Conservation (phyloP, 1,284 basidiomycete species). For the Ganoderma leucocontextum region DNA sequence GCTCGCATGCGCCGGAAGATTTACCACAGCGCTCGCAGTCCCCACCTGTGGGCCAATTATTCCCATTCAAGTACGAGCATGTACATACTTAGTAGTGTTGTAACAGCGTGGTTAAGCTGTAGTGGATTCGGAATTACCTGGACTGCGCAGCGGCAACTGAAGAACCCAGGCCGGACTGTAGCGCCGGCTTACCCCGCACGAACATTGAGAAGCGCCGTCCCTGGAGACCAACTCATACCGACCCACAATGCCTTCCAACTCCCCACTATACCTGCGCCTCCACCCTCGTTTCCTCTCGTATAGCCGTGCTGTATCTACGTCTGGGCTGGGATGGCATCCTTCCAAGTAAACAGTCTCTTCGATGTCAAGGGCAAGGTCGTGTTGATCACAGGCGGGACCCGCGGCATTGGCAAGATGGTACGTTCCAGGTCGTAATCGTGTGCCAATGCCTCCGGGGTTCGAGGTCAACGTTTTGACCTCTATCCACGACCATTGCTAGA, state of each 20-base stretch:
- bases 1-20: no score
- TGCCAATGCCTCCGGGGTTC: neutral
- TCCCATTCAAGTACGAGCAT: no score
- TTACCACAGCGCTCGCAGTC: no score
- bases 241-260: neutral
- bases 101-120: no score
- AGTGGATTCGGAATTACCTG: no score
- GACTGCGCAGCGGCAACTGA: neutral
- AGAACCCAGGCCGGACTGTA: neutral
- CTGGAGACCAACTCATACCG: neutral
- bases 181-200: neutral
- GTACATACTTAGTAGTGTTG: no score
- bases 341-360: constrained; percentile 58
- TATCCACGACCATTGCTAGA: constrained; percentile 48
- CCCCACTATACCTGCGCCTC: neutral
- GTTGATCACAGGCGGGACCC: constrained; percentile 76
- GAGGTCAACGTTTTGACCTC: neutral
- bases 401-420: constrained; percentile 77
- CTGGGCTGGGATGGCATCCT: constrained; percentile 46
- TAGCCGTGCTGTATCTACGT: neutral
- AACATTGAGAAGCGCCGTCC: neutral
- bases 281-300: no score
- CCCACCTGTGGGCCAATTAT: no score
- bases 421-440: neutral
- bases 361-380: constrained; percentile 68